Percentiles rank a stretch among this genome's conserved stretches.
Conservation (phyloP, 192 early-diverging fungal genomes). For the Rhizoclosmatium sp. region DNA sequence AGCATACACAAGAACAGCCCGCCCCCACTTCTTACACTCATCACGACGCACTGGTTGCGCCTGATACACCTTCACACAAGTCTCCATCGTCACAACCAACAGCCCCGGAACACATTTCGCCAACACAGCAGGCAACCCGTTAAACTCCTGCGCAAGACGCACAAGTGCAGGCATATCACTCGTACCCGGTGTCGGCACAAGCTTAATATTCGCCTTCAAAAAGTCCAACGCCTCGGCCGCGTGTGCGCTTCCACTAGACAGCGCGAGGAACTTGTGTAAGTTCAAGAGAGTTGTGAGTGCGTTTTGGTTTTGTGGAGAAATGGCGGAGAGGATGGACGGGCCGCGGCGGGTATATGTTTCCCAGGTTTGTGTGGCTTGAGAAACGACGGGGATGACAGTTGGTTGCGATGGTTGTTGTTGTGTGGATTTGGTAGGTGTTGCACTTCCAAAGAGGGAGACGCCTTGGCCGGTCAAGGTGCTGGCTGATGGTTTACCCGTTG, state of each 20-base stretch:
- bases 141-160: constrained; percentile 70
- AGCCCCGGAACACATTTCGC: constrained; percentile 79
- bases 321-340: neutral
- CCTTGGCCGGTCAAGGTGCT: constrained; percentile 18
- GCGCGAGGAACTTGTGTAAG: neutral
- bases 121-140: constrained; percentile 70
- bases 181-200: constrained; percentile 68
- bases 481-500: neutral
- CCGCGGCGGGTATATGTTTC: constrained; percentile 15
- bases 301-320: neutral
- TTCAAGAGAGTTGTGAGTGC: constrained; percentile 1
- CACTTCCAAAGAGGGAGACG: constrained; percentile 8
- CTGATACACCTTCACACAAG: constrained; percentile 67
- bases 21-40: constrained; percentile 67
- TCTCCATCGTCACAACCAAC: constrained; percentile 76
- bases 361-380: neutral
- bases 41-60: constrained; percentile 51
- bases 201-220: neutral
- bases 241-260: neutral
- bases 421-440: neutral
- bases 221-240: neutral
- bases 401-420: too few relatives aligned
- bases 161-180: constrained; percentile 64
- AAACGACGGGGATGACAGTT: neutral
- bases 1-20: constrained; percentile 80